phyloP scores from a whole-genome alignment of 129 eudicot species.

The Silybum marianum region DNA sequence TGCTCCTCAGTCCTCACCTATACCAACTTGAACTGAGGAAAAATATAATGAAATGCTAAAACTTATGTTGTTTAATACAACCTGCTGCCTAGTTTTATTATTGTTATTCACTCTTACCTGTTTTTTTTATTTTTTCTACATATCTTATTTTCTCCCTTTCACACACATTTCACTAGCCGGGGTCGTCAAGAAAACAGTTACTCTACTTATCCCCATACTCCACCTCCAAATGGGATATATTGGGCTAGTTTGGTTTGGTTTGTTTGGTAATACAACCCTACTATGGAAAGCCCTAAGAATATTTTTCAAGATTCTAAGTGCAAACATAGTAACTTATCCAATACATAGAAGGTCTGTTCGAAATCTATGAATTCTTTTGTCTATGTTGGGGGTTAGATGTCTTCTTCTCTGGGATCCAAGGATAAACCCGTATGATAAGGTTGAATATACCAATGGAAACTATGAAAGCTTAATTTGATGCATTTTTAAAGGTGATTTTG shows the following conservation, averaged over 20 bases:
- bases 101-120: background rate
- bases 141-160: too few species aligned
- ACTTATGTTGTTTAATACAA: background rate
- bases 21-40: background rate
- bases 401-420: constrained; percentile 5
- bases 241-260: background rate
- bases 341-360: background rate
- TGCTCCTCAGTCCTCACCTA: background rate
- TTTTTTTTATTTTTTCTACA: too few species aligned
- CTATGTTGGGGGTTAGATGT: background rate
- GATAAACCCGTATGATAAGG: background rate
- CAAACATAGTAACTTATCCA: background rate
- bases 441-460: background rate
- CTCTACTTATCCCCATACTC: background rate
- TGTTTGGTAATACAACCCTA: background rate
- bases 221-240: background rate
- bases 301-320: constrained; percentile 2
- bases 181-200: too few species aligned
- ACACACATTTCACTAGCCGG: too few species aligned
- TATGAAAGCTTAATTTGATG: background rate
- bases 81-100: background rate
- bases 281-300: background rate
- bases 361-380: constrained; percentile 10
- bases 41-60: background rate
- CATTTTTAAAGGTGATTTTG: constrained; percentile 4